Conservation (phyloP, 2,329 filamentous ascomycete species). For the Hymenoscyphus salicellus region DNA sequence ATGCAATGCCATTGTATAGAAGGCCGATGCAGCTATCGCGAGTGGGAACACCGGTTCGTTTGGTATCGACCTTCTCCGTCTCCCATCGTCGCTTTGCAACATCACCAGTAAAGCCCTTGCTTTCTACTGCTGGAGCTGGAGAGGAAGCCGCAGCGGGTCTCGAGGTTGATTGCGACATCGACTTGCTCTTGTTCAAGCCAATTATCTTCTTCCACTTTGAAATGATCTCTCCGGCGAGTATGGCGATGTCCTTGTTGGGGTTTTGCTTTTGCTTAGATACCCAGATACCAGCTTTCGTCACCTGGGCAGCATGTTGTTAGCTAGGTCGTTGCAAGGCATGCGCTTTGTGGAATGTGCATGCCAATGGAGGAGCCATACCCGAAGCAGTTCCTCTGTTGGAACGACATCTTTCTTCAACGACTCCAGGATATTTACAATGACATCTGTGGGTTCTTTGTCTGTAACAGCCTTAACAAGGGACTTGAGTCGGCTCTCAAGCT, state of each 20-base stretch:
- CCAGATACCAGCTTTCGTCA: constrained; percentile 85
- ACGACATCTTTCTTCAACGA: constrained; percentile 75
- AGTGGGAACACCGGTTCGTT: constrained; percentile 68
- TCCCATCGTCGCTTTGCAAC: constrained; percentile 79
- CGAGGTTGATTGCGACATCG: constrained; percentile 28
- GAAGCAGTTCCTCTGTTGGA: constrained; percentile 84
- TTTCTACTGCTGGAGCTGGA: constrained; percentile 39
- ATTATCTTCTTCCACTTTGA: constrained; percentile 82
- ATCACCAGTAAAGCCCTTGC: constrained; percentile 56
- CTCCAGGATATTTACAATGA: constrained; percentile 71
- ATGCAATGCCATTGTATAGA: constrained; percentile 85
- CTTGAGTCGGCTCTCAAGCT: constrained; percentile 35
- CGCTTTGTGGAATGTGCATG: constrained; percentile 24
- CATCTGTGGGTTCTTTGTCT: constrained; percentile 70
- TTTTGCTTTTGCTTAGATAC: constrained; percentile 80
- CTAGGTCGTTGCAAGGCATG: constrained; percentile 9
- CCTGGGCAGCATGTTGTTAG: constrained; percentile 41
- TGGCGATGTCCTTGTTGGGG: constrained; percentile 75
- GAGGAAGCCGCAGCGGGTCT: constrained; percentile 25
- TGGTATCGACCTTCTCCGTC: constrained; percentile 74
- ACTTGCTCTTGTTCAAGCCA: constrained; percentile 53
- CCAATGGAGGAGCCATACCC: constrained; percentile 51
- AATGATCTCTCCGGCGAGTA: constrained; percentile 77
- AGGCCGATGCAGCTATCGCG: constrained; percentile 87
- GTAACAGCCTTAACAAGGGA: constrained; percentile 75